A percentile compares a stretch with the other conserved stretches of the same genome.
Conservation (phyloP, 148 eudicot genomes). For the Dianthus caryophyllus region DNA sequence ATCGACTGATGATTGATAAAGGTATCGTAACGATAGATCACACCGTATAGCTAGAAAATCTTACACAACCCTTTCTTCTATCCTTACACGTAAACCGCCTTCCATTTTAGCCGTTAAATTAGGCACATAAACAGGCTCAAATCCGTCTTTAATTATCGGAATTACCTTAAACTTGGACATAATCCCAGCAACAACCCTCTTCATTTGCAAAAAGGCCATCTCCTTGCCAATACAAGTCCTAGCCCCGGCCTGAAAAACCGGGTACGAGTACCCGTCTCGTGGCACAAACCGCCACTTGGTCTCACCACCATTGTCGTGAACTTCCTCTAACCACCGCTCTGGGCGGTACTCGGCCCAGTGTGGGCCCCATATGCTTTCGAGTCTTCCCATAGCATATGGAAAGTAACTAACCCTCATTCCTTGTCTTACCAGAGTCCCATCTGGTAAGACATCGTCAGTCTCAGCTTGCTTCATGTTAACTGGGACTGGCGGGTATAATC, state of each 20-base stretch:
- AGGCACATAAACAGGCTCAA: constrained; percentile 24
- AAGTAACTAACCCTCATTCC: constrained; percentile 34
- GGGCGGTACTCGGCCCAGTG: constrained; percentile 27
- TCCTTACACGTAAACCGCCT: constrained; percentile 27
- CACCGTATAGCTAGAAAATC: background rate
- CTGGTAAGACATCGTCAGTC: constrained; percentile 30
- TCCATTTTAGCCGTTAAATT: constrained; percentile 33
- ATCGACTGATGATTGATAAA: no score
- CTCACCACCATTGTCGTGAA: background rate
- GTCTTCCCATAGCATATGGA: constrained; percentile 42
- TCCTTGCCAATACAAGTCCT: constrained; percentile 38
- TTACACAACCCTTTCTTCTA: constrained; percentile 9
- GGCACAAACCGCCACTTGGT: constrained; percentile 19
- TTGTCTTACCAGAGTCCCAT: constrained; percentile 30
- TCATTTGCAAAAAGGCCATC: constrained; percentile 30
- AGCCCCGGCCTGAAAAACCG: constrained; percentile 42
- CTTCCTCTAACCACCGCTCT: constrained; percentile 24
- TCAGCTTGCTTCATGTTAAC: constrained; percentile 26
- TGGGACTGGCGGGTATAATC: constrained; percentile 42
- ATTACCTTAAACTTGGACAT: constrained; percentile 32
- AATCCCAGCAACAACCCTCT: constrained; percentile 34
- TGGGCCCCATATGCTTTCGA: constrained; percentile 33
- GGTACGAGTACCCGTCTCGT: constrained; percentile 29
- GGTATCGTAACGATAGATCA: no score
- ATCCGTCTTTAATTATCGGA: constrained; percentile 24